phyloP scores from a whole-genome alignment of 2,329 filamentous ascomycete species.

The Pseudopyricularia cyperi region DNA sequence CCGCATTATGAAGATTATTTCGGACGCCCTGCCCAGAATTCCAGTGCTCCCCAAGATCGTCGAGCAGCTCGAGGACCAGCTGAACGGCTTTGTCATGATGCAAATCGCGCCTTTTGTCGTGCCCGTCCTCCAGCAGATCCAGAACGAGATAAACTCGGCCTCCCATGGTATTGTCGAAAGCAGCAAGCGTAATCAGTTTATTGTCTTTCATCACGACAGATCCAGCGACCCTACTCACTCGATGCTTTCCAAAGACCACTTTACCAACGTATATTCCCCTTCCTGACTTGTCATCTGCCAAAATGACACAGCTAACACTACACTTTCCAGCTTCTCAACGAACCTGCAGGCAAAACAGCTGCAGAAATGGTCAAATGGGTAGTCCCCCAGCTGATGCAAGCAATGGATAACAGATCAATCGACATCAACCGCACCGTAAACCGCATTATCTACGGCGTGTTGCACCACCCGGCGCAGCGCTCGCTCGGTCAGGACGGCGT shows the following conservation, averaged over 20 bases:
- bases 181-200: constrained; percentile 69
- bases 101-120: constrained; percentile 79
- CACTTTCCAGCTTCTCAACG: neutral
- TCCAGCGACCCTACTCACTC: constrained; percentile 62
- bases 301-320: neutral
- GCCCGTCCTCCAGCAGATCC: constrained; percentile 79
- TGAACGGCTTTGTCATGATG: constrained; percentile 80
- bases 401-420: neutral
- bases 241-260: constrained; percentile 75
- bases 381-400: neutral
- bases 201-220: constrained; percentile 52
- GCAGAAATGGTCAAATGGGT: constrained; percentile 2
- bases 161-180: constrained; percentile 79
- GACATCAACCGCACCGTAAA: neutral
- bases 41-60: constrained; percentile 77
- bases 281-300: neutral
- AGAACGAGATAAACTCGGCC: constrained; percentile 72
- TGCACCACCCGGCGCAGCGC: constrained; percentile 1
- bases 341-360: neutral
- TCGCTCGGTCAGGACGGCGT: neutral
- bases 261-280: constrained; percentile 41
- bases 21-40: constrained; percentile 68
- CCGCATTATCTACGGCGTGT: constrained; percentile 1
- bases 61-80: constrained; percentile 75
- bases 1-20: constrained; percentile 68